Conservation (phyloP, 129 eudicot species). For the Lactuca sativa region DNA sequence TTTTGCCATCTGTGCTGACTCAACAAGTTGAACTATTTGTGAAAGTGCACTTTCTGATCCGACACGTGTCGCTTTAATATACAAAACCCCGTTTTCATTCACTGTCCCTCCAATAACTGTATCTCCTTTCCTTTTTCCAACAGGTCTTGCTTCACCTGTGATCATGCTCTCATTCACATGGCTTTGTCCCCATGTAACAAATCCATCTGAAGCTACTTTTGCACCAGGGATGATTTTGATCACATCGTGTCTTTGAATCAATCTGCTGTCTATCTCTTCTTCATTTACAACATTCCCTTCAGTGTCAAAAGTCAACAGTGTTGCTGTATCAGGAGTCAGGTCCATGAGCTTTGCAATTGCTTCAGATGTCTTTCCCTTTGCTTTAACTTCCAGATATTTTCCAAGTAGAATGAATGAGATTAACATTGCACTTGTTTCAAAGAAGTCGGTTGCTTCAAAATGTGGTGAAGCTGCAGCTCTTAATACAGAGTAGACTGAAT, state of each 20-base stretch:
- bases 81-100: conserved; percentile 85
- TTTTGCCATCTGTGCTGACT: conserved; percentile 97
- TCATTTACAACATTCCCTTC: conserved; percentile 69
- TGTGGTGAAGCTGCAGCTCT: conserved; percentile 69
- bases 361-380: conserved; percentile 96
- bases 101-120: conserved; percentile 92
- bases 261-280: conserved; percentile 78
- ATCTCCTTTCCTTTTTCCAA: conserved; percentile 82
- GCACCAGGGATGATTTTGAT: conserved; percentile 91
- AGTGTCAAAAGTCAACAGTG: conserved; percentile 53
- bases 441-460: conserved; percentile 73
- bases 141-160: conserved; percentile 92
- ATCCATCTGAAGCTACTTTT: conserved; percentile 89
- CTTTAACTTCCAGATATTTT: conserved; percentile 85
- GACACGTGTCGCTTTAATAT: conserved; percentile 79
- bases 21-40: conserved; percentile 94
- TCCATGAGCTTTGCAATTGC: conserved; percentile 97
- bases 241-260: conserved; percentile 82
- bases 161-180: conserved; percentile 97
- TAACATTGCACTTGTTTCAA: conserved; percentile 96
- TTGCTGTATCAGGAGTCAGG: conserved; percentile 85
- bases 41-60: conserved; percentile 97
- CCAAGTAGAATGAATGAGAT: conserved; percentile 91
- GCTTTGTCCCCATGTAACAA: conserved; percentile 92
- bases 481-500: conserved; percentile 74